Base-by-base conservation (phyloP, 257 asterid species). In the Osmanthus fragrans region DNA sequence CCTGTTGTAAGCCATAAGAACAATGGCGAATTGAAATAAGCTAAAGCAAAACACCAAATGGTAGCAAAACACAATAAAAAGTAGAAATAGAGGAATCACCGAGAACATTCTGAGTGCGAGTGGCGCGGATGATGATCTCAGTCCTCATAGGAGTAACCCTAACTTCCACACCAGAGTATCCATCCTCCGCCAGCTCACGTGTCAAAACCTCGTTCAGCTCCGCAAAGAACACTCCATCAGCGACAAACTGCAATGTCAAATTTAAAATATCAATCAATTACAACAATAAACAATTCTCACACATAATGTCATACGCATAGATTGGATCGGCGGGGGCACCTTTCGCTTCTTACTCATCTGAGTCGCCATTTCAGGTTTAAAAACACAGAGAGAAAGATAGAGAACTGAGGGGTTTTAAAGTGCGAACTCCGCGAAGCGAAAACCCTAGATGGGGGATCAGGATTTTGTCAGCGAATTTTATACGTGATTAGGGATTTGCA, bases 81-180 rank as follows among this genome's bases (percentile, higher is more conserved):
- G 5, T 12, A 42, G 16, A 42, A 42, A 42, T 42, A 2, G 18
- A 4, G 5, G 4, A 5, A 64, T 69, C 34, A 91, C 97, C 96
- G 1, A 92, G 92, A 72, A 92, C 92, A 56, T 90, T 92, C 65
- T 92, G 95, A 51, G 96, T 87, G 74, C 97, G 96, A 25, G 95
- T 92, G 2, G 95, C 97, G 58, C 95, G 89, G 47, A 90, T 91
- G 77, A 91, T 89, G 84, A 91, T 88, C 90, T 91, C 96, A 60
- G 97, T 87, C 67, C 93, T 87, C 91, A 92, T 83, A 7, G 97
- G 95, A 21, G 97, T 92, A 40, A 90, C 97, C 84, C 93, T 83
- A 54, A 92, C 97, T 80, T 91, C 96, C 16, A 89, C 90, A 3
- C 94, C 94, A 30, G 94, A 91, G 87, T 91, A 91, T 7, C 96